Conservation (phyloP, 495 filamentous ascomycete species). For the Acidomyces sp. region DNA sequence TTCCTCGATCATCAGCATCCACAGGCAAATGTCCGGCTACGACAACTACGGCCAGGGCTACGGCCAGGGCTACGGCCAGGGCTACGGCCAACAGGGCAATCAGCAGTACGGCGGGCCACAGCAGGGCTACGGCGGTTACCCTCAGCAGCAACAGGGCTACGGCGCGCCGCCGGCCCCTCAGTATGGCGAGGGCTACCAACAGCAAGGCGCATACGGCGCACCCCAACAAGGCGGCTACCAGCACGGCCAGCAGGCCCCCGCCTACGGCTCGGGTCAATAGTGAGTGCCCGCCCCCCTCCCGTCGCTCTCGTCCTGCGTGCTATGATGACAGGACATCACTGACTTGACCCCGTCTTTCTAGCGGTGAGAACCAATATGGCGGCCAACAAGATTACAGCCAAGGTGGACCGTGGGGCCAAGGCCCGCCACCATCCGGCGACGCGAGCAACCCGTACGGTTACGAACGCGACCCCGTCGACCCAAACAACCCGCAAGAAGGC, state of each 20-base stretch:
- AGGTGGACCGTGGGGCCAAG: slow-evolving; percentile 18
- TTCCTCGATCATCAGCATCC: too few relatives aligned
- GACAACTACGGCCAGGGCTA: slow-evolving; percentile 11
- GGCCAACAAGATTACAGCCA: slow-evolving; percentile 16
- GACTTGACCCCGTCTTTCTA: too few relatives aligned
- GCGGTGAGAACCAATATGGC: not conserved
- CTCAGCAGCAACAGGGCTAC: slow-evolving; percentile 21
- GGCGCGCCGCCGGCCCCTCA: slow-evolving; percentile 13
- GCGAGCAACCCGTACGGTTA: slow-evolving; percentile 20
- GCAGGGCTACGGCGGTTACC: slow-evolving; percentile 17
- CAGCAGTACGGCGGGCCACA: slow-evolving; percentile 26
- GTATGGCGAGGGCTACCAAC: slow-evolving; percentile 22
- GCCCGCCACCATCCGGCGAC: slow-evolving; percentile 20
- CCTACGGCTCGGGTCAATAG: slow-evolving; percentile 1
- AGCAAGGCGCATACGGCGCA: slow-evolving; percentile 32
- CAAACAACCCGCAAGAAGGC: slow-evolving; percentile 23
- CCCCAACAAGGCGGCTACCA: slow-evolving; percentile 37
- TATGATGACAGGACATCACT: too few relatives aligned
- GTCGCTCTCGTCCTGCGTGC: too few relatives aligned
- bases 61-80: slow-evolving; percentile 25
- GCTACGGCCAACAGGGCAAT: slow-evolving; percentile 27
- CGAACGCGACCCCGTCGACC: slow-evolving; percentile 19
- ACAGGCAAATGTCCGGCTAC: slow-evolving; percentile 11
- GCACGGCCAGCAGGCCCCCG: slow-evolving; percentile 25
- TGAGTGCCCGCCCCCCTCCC: too few relatives aligned